Base-by-base conservation (phyloP, 352 stramenopile species). In the Phytopythium oedochilum region DNA sequence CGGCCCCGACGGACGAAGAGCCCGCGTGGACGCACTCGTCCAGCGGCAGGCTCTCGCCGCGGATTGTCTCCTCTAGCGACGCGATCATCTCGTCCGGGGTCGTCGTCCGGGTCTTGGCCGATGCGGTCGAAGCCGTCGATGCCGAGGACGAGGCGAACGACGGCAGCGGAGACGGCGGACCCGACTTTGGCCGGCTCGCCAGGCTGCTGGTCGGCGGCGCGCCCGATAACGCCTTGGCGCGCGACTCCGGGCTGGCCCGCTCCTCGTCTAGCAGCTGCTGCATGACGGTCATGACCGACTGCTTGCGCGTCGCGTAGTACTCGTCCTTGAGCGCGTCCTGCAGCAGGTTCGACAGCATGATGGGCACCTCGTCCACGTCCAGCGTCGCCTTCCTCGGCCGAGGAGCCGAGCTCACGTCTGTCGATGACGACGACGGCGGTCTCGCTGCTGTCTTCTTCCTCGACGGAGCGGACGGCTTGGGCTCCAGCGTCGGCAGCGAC, bases 221-320 rank as follows among this genome's bases (percentile, higher is more conserved):
- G 12, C 20, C 43, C 10, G 43, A 49, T 2, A 35, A 8, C 7
- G 67, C 68, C 28, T 69, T 54, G 7, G 58, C 64, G 55, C 63
- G 65, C 34, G 61, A 53, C 10, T 45, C 63, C 12, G 43, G 34
- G 10, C 66, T 54, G 7, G 57, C 64, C 32, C 63, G 60, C 20
- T 81, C 70, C 28, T 83, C 71, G 20, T 75, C 71, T 17, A 89
- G 52, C 45, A 89, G 53, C 34, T 74, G 61, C 44, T 83, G 72
- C 59, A 89, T 81, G 23, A 89, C 75, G 1, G 61, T 81, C 70
- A 84, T 74, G 11, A 87, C 63, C 12, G 71, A 78, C 18, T 58
- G 44, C 53, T 76, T 64, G 8, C 53, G 56, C 40, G 68, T 69
- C 56, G 28, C 61, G 17, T 62, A 65, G 1, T 65, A 67, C 10